phyloP scores from a whole-genome alignment of 2,329 filamentous ascomycete genomes.

The Xylariaceae sp. region DNA sequence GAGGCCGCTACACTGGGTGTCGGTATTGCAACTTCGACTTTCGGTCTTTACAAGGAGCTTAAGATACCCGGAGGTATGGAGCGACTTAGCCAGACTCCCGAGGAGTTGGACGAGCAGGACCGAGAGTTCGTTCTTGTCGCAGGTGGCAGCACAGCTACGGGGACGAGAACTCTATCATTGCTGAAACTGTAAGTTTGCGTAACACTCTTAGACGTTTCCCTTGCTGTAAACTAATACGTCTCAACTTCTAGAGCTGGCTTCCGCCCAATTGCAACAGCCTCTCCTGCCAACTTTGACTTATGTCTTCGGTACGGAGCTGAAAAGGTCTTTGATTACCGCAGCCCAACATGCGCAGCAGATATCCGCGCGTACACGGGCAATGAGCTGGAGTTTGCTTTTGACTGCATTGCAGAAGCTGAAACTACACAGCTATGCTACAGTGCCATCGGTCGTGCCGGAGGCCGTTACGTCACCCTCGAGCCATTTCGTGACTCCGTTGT shows the following conservation, averaged over 20 bases:
- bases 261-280: constrained; percentile 43
- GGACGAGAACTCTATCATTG: constrained; percentile 43
- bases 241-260: constrained; percentile 31
- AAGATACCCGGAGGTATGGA: constrained; percentile 25
- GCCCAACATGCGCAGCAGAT: constrained; percentile 31
- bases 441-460: constrained; percentile 37
- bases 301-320: constrained; percentile 43
- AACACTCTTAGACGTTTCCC: not conserved
- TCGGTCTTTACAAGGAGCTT: constrained; percentile 31
- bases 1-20: constrained; percentile 32
- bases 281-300: constrained; percentile 40
- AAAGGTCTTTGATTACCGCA: constrained; percentile 44
- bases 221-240: not conserved
- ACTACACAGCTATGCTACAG: constrained; percentile 38
- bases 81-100: constrained; percentile 5
- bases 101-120: constrained; percentile 2
- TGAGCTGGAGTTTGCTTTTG: constrained; percentile 38
- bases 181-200: constrained; percentile 22
- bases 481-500: constrained; percentile 26
- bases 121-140: constrained; percentile 39
- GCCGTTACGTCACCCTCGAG: constrained; percentile 38
- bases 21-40: constrained; percentile 25
- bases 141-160: constrained; percentile 44
- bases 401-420: constrained; percentile 39
- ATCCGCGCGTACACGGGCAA: constrained; percentile 39